These are phyloP conservation scores for Monosporascus sp. DNA, from an alignment of 2,329 filamentous ascomycete genomes.

Conservation along the genomic window DNA sequence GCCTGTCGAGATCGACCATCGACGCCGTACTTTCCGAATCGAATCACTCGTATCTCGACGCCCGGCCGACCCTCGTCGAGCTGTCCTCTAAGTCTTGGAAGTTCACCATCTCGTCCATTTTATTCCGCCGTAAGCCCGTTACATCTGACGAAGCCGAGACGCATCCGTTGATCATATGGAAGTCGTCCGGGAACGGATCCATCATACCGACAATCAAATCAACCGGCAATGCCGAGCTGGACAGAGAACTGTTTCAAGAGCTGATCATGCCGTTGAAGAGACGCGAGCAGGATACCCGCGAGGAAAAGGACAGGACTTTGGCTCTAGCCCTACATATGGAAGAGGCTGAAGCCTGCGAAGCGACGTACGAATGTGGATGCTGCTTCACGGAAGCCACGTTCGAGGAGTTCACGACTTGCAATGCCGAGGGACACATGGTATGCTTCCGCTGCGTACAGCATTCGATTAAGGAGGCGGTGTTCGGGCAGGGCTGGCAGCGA, in stretches of 20 bases:
- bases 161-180: slow-evolving; percentile 60
- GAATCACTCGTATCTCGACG: slow-evolving; percentile 72
- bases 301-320: slow-evolving; percentile 46
- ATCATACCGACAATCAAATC: slow-evolving; percentile 56
- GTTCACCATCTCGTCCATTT: slow-evolving; percentile 65
- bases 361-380: slow-evolving; percentile 67
- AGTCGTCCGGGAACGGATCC: slow-evolving; percentile 48
- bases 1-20: slow-evolving; percentile 66
- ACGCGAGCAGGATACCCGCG: slow-evolving; percentile 36
- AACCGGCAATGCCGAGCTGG: slow-evolving; percentile 61
- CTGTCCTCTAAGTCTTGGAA: slow-evolving; percentile 73
- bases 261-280: slow-evolving; percentile 49
- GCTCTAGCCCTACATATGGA: slow-evolving; percentile 50
- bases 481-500: slow-evolving; percentile 85
- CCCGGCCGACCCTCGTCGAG: slow-evolving; percentile 62
- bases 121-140: slow-evolving; percentile 58
- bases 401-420: slow-evolving; percentile 70
- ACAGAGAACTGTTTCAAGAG: slow-evolving; percentile 54
- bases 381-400: slow-evolving; percentile 69
- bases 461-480: slow-evolving; percentile 79
- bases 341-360: slow-evolving; percentile 52
- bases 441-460: slow-evolving; percentile 80
- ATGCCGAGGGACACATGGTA: slow-evolving; percentile 62
- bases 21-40: slow-evolving; percentile 73
- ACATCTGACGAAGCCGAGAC: slow-evolving; percentile 49